phyloP scores from a whole-genome alignment of 2,329 filamentous ascomycete genomes.

The Myriosclerotinia scirpicola region DNA sequence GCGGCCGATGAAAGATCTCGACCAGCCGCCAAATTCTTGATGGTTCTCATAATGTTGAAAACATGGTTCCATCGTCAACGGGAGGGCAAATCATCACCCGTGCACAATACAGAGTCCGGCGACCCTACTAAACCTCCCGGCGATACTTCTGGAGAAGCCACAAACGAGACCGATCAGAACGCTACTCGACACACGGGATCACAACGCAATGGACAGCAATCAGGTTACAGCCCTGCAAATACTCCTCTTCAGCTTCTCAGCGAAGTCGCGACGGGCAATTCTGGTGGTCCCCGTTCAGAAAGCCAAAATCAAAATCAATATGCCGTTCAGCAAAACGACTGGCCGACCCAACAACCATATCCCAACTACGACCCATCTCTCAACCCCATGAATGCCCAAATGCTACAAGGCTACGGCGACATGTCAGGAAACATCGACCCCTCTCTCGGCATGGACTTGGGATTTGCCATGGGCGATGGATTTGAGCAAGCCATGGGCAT shows the following conservation, averaged over 20 bases:
- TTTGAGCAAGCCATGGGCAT: constrained; percentile 41
- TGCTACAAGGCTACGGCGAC: constrained; percentile 25
- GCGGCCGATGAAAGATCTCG: constrained; percentile 64
- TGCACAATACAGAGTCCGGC: not conserved
- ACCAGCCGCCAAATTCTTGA: constrained; percentile 67
- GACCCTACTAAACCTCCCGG: not conserved
- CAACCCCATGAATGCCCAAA: constrained; percentile 27
- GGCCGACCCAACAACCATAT: constrained; percentile 31
- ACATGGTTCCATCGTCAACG: constrained; percentile 53
- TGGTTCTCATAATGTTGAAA: constrained; percentile 68
- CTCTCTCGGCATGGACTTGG: constrained; percentile 35
- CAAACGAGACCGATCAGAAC: constrained; percentile 8
- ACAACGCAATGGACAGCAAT: constrained; percentile 30
- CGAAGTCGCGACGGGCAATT: constrained; percentile 45
- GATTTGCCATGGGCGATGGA: constrained; percentile 38
- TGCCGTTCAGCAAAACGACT: constrained; percentile 30
- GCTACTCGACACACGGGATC: not conserved
- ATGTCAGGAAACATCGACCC: constrained; percentile 37
- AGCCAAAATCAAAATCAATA: constrained; percentile 32
- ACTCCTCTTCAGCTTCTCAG: constrained; percentile 44
- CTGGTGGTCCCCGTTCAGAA: constrained; percentile 33
- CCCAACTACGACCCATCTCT: constrained; percentile 29
- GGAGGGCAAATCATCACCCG: constrained; percentile 31
- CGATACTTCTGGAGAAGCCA: not conserved
- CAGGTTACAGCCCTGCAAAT: constrained; percentile 38